Base-by-base conservation (phyloP, 768 basidiomycete genomes). In the Pulveroboletus ravenelii region DNA sequence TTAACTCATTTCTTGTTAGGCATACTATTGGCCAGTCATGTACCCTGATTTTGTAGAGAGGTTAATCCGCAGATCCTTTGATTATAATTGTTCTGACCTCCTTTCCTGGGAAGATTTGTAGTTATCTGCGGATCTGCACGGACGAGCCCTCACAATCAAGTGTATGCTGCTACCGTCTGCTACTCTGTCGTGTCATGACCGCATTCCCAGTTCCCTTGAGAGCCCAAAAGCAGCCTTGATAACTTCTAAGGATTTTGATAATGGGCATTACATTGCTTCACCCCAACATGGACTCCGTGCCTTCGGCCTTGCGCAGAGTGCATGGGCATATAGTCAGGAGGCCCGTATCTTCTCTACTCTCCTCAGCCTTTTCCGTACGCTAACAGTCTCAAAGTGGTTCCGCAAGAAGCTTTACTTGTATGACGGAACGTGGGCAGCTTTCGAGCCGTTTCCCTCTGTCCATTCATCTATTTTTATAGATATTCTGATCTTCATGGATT, bases 261-360 rank as follows among this genome's bases (percentile, higher is more conserved):
- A 71, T 38, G 80, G 80, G 0, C 78, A 80, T 56, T 83, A 81
- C 59, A 78, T 61, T 43, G 56, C 64, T 10, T 60, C 64, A 4
- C 77, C 80, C 1, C 70, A 78, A 53, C 66, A 68, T 31, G 80
- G 80, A 25, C 64, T 81, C 34, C 74, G 80, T 15, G 80, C 80
- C 10, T 82, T 80, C 50, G 79, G 72, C 3, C 71, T 81, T 12
- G 79, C 70, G 3, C 82, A 79, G 53, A 76, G 75, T 37, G 78
- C 78, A 25, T 81, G 81, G 79, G 78, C 79, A 9, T 81, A 81
- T 57, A 74, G 80, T 10, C 78, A 81, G 59, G 71, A 78, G 25
- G 79, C 75, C 41, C 30, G 73, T 62, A 20, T 45, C 14, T 36
- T 47, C 17, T 37, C 34, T 35, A 14, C 2, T 25, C n/a, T 10